Evolutionary conservation across 2,329 filamentous ascomycete species (phyloP).

Genomic region (Nemania abortiva): DNA sequence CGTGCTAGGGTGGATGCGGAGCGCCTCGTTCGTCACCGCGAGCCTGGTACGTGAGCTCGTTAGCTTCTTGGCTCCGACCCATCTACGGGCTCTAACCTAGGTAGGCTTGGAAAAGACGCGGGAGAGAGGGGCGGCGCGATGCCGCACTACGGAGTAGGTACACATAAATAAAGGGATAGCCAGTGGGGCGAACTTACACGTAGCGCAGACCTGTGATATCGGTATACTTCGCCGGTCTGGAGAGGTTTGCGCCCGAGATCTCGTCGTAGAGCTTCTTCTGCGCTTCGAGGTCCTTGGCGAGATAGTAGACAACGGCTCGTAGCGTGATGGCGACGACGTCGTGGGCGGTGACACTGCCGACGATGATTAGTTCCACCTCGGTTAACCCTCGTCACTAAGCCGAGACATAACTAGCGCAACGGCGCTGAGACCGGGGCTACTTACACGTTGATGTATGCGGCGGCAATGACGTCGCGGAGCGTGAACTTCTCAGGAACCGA

Average conservation of each 20-base stretch:
- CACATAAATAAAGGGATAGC: not conserved
- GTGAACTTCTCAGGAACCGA: conserved; percentile 32
- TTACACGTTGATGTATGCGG: conserved; percentile 37
- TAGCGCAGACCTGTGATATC: conserved; percentile 25
- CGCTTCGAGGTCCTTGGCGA: conserved; percentile 22
- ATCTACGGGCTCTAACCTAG: not conserved
- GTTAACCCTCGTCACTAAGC: not conserved
- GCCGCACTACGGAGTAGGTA: not conserved
- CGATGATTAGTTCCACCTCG: not conserved
- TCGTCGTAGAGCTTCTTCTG: conserved; percentile 31
- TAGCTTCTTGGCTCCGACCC: not conserved
- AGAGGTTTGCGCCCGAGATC: conserved; percentile 19
- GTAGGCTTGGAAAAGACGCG: not conserved
- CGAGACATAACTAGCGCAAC: not conserved
- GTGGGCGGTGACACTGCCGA: conserved; percentile 32
- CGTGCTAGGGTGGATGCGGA: conserved; percentile 64
- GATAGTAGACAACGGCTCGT: conserved; percentile 32
- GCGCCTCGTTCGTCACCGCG: conserved; percentile 28
- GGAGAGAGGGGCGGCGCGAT: not conserved
- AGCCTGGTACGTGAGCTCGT: not conserved
- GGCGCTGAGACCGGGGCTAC: not conserved
- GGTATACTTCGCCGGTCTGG: conserved; percentile 23
- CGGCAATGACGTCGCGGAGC: conserved; percentile 28
- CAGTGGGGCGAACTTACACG: conserved; percentile 24
- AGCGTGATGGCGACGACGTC: conserved; percentile 36